Evolutionary conservation across 345 rosid species (phyloP), one percentile per base, ranked within the genome.

Genomic region (Eucalyptus viminalis): DNA sequence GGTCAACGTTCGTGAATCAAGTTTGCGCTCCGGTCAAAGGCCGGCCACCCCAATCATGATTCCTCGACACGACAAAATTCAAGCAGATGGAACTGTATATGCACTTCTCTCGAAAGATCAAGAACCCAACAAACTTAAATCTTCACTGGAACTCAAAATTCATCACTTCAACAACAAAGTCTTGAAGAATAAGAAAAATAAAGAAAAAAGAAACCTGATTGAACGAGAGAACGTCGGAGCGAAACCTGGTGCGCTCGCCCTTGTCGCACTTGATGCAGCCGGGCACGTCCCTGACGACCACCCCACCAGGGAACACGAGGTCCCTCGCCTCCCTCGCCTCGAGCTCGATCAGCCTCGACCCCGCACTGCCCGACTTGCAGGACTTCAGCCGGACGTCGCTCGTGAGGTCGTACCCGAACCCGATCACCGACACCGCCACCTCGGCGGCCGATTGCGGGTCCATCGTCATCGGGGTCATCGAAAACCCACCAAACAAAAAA

Each of bases 241-340:
- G 91, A 50, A 97, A 91, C 90, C 99, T 94, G 10, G 97, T 97
- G 25, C 97, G 96, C 86, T 98, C 99, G 92, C 99, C 99, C 89
- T 98, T 98, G 86, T 98, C 99, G 86, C 98, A 98, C 94, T 94
- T 97, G 88, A 98, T 96, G 50, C 93, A 96, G 67, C 89, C 88
- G 9, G 96, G 91, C 62, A 95, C 99, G 54, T 92, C 87, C 45
- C 89, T 88, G n/a, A 97, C 98, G 54, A 98, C 93, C 69, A 93
- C 91, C 31, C 97, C 98, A 6, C 97, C 97, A 4, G 99, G 99
- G 89, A 98, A 85, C 85, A 94, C 90, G 11, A 97, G 90, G 93
- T 97, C 97, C 7, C 94, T 90, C 19, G 90, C 94, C 88, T 19
- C 50, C 27, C 86, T 80, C 51, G 88, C 90, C 88, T 96, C 96